Percentiles rank a stretch among this genome's conserved stretches.
phyloP scores from a whole-genome alignment of 441 rosid species.

The Biscutella laevigata region DNA sequence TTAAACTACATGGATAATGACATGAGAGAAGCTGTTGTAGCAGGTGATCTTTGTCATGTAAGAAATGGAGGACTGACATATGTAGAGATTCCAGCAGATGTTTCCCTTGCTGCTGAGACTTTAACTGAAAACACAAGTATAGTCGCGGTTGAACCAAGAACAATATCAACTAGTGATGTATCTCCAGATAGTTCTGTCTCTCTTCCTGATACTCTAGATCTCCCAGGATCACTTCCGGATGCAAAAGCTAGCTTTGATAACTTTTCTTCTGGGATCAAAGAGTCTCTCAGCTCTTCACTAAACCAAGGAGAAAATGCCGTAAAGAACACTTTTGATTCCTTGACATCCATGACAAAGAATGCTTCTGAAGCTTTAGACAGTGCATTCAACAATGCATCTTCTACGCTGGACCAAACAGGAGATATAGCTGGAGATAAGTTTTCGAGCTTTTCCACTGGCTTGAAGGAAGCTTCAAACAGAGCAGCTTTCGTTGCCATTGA shows the following conservation, averaged over 20 bases:
- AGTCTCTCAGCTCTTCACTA: conserved; percentile 43
- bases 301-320: conserved; percentile 46
- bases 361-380: conserved; percentile 58
- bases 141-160: conserved; percentile 34
- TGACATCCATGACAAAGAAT: conserved; percentile 45
- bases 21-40: conserved; percentile 31
- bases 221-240: conserved; percentile 31
- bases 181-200: conserved; percentile 33
- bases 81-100: conserved; percentile 31
- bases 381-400: too few relatives aligned
- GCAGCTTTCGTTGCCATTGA: conserved; percentile 46
- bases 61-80: conserved; percentile 31
- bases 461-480: conserved; percentile 48
- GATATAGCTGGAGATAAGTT: conserved; percentile 41
- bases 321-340: conserved; percentile 47
- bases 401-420: conserved; percentile 50
- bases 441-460: conserved; percentile 41
- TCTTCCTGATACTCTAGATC: conserved; percentile 27
- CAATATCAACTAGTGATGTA: conserved; percentile 25
- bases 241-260: conserved; percentile 42
- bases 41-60: conserved; percentile 1
- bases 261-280: conserved; percentile 33
- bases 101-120: conserved; percentile 31
- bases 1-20: conserved; percentile 30
- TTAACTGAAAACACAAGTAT: conserved; percentile 30